phyloP scores from a whole-genome alignment of 2,329 filamentous ascomycete genomes.

The Pseudofabraea citricarpa region DNA sequence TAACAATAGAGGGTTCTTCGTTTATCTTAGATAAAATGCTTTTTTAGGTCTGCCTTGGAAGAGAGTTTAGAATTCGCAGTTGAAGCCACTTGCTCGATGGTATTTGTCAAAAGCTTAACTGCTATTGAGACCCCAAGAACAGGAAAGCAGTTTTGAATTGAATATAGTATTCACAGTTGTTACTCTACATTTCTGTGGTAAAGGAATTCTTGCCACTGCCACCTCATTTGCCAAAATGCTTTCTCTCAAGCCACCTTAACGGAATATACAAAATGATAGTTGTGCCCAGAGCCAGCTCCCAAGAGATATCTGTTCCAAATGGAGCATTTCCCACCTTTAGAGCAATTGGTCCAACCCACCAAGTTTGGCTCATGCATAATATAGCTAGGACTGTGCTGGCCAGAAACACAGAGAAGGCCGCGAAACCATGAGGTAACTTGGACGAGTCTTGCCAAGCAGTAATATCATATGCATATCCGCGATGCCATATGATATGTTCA shows the following conservation, averaged over 20 bases:
- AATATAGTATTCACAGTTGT: no score
- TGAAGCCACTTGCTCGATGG: no score
- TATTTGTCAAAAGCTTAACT: no score
- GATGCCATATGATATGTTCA: conserved; percentile 12
- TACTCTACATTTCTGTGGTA: no score
- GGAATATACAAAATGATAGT: conserved; percentile 1
- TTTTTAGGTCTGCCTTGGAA: no score
- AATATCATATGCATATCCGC: conserved; percentile 9
- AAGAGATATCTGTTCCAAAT: conserved; percentile 2
- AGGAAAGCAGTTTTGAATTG: no score
- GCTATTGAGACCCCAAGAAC: no score
- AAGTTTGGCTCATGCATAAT: conserved; percentile 4
- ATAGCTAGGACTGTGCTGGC: conserved; percentile 5
- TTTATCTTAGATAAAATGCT: no score
- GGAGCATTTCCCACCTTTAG: conserved; percentile 2
- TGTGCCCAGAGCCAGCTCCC: conserved; percentile 1
- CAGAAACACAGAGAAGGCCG: conserved; percentile 6
- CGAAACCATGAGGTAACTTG: conserved; percentile 9
- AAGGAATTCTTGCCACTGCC: no score
- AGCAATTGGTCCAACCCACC: conserved; percentile 2
- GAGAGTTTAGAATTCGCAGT: no score
- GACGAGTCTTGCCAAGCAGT: conserved; percentile 4
- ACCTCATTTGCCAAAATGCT: background rate
- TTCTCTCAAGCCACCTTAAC: conserved; percentile 2
- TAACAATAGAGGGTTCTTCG: no score